phyloP scores from a whole-genome alignment of 2,329 filamentous ascomycete genomes.

The Diaporthe citriasiana region DNA sequence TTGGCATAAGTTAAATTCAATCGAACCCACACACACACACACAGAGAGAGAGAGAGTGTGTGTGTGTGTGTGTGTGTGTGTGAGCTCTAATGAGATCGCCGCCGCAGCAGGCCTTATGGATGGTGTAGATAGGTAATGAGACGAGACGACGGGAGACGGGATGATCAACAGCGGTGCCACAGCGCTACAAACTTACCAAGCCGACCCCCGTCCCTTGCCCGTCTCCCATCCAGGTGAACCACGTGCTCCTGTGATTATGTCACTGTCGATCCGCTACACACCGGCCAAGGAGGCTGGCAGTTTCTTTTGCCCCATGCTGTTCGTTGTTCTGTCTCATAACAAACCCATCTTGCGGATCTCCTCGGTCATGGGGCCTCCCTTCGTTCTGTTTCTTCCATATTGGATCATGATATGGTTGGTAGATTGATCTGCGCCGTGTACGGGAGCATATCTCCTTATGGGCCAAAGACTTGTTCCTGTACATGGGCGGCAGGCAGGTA shows the following conservation, averaged over 20 bases:
- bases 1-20: constrained; percentile 3
- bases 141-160: constrained; percentile 14
- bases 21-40: neutral
- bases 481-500: neutral
- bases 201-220: constrained; percentile 7
- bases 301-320: neutral
- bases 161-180: neutral
- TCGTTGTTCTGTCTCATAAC: neutral
- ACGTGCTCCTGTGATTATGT: constrained; percentile 10
- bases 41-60: neutral
- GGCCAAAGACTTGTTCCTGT: neutral
- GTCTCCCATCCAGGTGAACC: constrained; percentile 15
- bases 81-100: constrained; percentile 6
- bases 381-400: neutral
- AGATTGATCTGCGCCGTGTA: neutral
- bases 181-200: neutral
- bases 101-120: neutral
- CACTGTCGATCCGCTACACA: constrained; percentile 9
- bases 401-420: neutral
- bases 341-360: neutral
- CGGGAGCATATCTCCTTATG: neutral
- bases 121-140: neutral
- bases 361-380: neutral
- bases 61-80: too few species aligned
- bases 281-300: neutral